Conservation (phyloP, 768 basidiomycete species). For the Lactarius evosmus region DNA sequence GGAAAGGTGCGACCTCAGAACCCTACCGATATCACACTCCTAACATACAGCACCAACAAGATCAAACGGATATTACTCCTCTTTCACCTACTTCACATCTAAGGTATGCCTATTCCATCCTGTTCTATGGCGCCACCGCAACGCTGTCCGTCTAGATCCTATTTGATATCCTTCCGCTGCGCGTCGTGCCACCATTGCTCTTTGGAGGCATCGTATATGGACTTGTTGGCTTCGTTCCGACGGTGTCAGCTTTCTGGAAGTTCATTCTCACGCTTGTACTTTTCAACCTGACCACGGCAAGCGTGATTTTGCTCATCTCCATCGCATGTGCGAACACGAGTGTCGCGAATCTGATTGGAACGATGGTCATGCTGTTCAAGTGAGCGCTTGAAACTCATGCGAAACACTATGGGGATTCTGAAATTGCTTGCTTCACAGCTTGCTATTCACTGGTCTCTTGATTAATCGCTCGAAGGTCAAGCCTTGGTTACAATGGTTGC, state of each 20-base stretch:
- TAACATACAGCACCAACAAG: constrained; percentile 39
- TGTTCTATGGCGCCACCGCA: neutral
- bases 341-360: constrained; percentile 92
- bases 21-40: neutral
- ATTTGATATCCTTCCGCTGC: constrained; percentile 93
- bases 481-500: constrained; percentile 74
- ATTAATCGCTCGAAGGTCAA: constrained; percentile 90
- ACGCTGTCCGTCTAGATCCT: constrained; percentile 54
- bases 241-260: constrained; percentile 92
- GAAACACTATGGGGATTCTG: neutral
- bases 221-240: constrained; percentile 90
- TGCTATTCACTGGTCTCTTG: constrained; percentile 91
- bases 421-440: constrained; percentile 42
- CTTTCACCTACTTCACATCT: constrained; percentile 94
- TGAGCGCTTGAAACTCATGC: constrained; percentile 42
- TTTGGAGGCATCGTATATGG: constrained; percentile 96
- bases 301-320: constrained; percentile 85
- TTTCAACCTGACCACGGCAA: constrained; percentile 95
- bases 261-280: constrained; percentile 94
- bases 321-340: constrained; percentile 84
- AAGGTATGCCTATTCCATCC: constrained; percentile 51
- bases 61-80: constrained; percentile 96
- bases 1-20: constrained; percentile 62
- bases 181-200: constrained; percentile 91
- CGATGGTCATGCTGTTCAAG: constrained; percentile 98